Evolutionary conservation across 306 rosid genomes (phyloP), one percentile per base, ranked within the genome.

Genomic region (Dalbergia cochinchinensis): DNA sequence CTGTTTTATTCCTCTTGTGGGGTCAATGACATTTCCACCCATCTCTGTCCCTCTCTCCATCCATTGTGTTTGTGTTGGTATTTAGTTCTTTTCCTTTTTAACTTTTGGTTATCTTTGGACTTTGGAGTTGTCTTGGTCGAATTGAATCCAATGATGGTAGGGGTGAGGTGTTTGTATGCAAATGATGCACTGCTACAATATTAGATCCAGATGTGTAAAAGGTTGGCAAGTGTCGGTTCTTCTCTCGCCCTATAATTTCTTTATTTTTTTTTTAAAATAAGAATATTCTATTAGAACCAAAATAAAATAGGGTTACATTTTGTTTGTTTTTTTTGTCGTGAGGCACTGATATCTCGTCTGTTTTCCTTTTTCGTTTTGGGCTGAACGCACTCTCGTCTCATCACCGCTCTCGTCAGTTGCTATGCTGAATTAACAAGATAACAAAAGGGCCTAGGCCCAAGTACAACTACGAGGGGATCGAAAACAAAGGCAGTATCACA

Each of bases 1-100:
- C 94, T 88, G 97, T 85, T 87, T 74, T 89, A 93, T 91, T 93
- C 90, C 72, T 44, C 63, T 11, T 72, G 87, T 84, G 84, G 87
- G 87, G 81, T 74, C 84, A 5, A 2, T 33, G 11, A 18, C 55
- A 53, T 63, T 68, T 45, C 11, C 34, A 7, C 31, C 42, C 7
- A 9, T 37, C 63, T 34, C 63, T 55, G 16, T 31, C 6, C 9
- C 35, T 54, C 64, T 35, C 37, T 18, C 42, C 26, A 5, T 45
- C 77, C 20, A 22, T 57, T 44, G 19, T 12, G 12, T 34, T 47
- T 7, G 22, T 14, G 65, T 65, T 77, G 80, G 54, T 65, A 10
- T 74, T 74, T 59, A 20, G 10, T 41, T 73, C 14, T 55, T 72
- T 57, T 71, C 64, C 35, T 37, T 63, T 72, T 39, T 37, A 22